Evolutionary conservation across 352 stramenopile genomes (phyloP), one percentile per base, ranked within the genome.

Genomic region (Phytophthora ohioensis): DNA sequence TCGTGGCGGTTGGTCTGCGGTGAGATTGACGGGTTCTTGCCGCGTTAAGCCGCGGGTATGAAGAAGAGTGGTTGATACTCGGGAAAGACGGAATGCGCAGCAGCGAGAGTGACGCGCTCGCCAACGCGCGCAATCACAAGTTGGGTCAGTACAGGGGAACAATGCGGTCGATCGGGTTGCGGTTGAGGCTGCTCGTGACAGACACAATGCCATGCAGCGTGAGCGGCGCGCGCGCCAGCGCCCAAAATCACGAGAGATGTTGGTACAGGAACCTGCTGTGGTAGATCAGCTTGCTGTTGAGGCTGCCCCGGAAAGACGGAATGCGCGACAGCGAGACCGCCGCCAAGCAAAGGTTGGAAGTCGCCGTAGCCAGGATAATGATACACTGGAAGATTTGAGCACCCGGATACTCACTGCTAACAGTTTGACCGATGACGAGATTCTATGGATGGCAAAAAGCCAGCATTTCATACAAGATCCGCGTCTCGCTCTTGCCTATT

Each of bases 401-500:
- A 13, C 48, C 3, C 11, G 48, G 32, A 15, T 56, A 27, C 48
- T 56, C 9, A 27, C 5, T n/a, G 30, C 30, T 21, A 13, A 17
- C 9, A n/a, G 15, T 27, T 4, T 53, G 10, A 21, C 46, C 2
- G 21, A 65, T 1, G 59, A 60, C 4, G 59, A 67, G 13, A 47
- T 67, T 21, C 12, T 15, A n/a, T 59, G 47, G 47, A 62, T 69
- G 41, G 34, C 27, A 6, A 39, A 58, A 8, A 43, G 21, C 10
- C 61, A 75, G 4, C n/a, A 34, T 17, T 75, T 67, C n/a, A 64
- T 59, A 3, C 41, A 31, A 27, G 49, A 71, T 43, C 61, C 68
- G 1, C 55, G 27, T 3, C 49, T 71, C 6, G 61, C 60, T 0
- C 45, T 75, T n/a, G 59, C n/a, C 4, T 75, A 67, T 36, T 75